Base-by-base conservation (phyloP, 495 filamentous ascomycete species). In the Lepidopterella palustris region DNA sequence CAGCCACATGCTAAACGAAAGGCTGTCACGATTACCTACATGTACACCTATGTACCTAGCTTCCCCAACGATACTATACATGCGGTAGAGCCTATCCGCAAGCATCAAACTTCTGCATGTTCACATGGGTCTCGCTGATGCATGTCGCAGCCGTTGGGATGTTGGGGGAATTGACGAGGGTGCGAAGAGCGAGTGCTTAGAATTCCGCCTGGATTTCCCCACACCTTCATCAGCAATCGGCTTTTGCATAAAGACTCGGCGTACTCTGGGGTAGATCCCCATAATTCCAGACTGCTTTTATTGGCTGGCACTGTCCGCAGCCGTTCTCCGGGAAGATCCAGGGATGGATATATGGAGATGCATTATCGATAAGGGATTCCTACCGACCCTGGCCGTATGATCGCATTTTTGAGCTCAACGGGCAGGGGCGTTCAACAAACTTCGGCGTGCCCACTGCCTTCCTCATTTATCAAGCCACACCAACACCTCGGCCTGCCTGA, bases 341-440 rank as follows among this genome's bases (percentile, higher is more conserved):
- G 35, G 9, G 35, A 15, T 50, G 20, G 18, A 50, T 25, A 27
- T 25, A 24, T 8, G 23, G 25, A 50, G 47, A 24, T 50, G 47
- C 47, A 50, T 24, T 15, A 50, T 42, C 35, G 35, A 42, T 42
- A 42, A 42, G 35, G 13, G 35, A n/a, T n/a, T n/a, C n/a, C n/a
- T n/a, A n/a, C n/a, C 35, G 23, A 50, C 23, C 47, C 47, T 27
- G 20, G 47, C 47, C n/a, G 26, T 24, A 27, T 50, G 47, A 50
- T 50, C 47, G 47, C 20, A 50, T 50, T 50, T 50, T 50, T 50
- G 23, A 10, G 47, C 26, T 50, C 47, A 50, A 50, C 47, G 24
- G 26, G 35, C 13, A 42, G 18, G 35, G 35, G 13, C 13, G 35
- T 50, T 50, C 47, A 50, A 50, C 47, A 50, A 42, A 27, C 47